These are phyloP conservation scores for Aspergillaceae sp. DNA, from an alignment of 2,329 filamentous ascomycete species.

Conservation along the genomic window DNA sequence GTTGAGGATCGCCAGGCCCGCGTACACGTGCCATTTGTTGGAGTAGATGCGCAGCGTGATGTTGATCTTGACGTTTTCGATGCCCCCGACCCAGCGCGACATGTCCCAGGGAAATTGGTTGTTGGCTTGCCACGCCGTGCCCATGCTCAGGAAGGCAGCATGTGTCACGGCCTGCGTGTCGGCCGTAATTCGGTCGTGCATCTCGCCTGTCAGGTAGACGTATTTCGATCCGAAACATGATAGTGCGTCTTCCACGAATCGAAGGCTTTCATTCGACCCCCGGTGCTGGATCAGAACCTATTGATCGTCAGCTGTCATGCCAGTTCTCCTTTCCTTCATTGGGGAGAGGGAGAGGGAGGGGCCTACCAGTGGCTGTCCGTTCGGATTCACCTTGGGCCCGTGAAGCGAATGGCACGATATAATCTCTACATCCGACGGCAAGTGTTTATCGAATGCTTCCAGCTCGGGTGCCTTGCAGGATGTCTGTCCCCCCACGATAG, in stretches of 20 bases:
- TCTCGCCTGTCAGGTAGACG: slow-evolving; percentile 75
- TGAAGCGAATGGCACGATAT: slow-evolving; percentile 95
- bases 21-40: slow-evolving; percentile 99
- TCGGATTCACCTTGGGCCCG: slow-evolving; percentile 79
- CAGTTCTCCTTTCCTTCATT: background rate
- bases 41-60: slow-evolving; percentile 93
- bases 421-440: slow-evolving; percentile 83
- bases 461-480: slow-evolving; percentile 98
- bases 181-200: slow-evolving; percentile 94
- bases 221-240: slow-evolving; percentile 76
- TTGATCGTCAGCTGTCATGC: background rate
- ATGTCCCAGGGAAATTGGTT: slow-evolving; percentile 96
- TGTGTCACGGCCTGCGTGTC: slow-evolving; percentile 98
- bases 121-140: slow-evolving; percentile 93
- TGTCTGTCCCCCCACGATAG: slow-evolving; percentile 94
- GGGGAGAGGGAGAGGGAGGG: background rate
- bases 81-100: slow-evolving; percentile 88
- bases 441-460: slow-evolving; percentile 78
- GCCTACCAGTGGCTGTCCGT: slow-evolving; percentile 74
- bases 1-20: slow-evolving; percentile 92
- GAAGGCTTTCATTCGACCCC: slow-evolving; percentile 65
- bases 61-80: slow-evolving; percentile 99
- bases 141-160: slow-evolving; percentile 94
- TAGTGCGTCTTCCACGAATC: slow-evolving; percentile 72
- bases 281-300: slow-evolving; percentile 83